phyloP scores from a whole-genome alignment of 2,329 filamentous ascomycete genomes.

The Hymenoscyphus repandus region DNA sequence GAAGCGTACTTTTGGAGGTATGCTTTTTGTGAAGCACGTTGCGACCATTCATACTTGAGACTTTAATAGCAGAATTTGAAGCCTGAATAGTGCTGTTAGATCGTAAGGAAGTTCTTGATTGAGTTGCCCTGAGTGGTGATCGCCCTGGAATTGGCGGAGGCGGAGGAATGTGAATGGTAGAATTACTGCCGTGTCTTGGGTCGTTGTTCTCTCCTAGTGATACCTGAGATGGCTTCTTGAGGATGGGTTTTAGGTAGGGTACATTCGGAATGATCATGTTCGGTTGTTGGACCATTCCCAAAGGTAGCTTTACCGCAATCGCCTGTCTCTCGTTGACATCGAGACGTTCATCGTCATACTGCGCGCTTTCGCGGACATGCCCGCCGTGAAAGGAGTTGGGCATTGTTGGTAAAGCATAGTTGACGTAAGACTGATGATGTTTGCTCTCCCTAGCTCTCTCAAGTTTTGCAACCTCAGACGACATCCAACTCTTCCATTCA shows the following conservation, averaged over 20 bases:
- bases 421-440: constrained; percentile 17
- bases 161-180: constrained; percentile 15
- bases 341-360: constrained; percentile 40
- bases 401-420: constrained; percentile 26
- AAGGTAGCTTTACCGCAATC: constrained; percentile 18
- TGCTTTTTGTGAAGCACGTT: constrained; percentile 25
- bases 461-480: constrained; percentile 45
- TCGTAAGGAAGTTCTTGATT: constrained; percentile 19
- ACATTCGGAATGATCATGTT: constrained; percentile 12
- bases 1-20: constrained; percentile 20
- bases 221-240: constrained; percentile 24
- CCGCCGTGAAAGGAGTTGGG: constrained; percentile 29
- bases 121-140: constrained; percentile 17
- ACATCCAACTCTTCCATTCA: constrained; percentile 52
- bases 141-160: constrained; percentile 20
- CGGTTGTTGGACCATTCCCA: constrained; percentile 18
- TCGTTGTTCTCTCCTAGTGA: constrained; percentile 19
- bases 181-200: neutral
- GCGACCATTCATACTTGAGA: constrained; percentile 10
- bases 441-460: constrained; percentile 31
- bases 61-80: constrained; percentile 12
- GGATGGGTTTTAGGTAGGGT: constrained; percentile 23
- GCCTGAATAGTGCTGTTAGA: constrained; percentile 15
- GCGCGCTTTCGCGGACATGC: constrained; percentile 46
- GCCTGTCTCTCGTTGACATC: constrained; percentile 12